These are phyloP conservation scores for Lachancea thermotolerans DNA, from an alignment of 805 yeast species.

Conservation along the genomic window DNA sequence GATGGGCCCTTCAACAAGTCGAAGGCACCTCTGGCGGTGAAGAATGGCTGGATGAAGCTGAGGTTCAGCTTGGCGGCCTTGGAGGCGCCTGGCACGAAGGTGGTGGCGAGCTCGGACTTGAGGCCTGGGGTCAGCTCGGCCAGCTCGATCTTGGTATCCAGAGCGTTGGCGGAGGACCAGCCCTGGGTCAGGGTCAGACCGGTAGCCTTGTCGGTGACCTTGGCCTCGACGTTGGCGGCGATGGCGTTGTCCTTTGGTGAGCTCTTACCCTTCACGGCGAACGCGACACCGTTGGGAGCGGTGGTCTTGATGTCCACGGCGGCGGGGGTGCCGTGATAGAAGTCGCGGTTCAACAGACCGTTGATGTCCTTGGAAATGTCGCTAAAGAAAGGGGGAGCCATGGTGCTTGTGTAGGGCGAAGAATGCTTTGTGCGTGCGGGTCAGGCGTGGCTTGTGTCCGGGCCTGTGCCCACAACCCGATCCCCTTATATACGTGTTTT, in stretches of 20 bases:
- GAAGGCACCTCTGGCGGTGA: conserved; percentile 90
- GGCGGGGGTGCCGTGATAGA: conserved; percentile 86
- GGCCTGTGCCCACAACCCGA: neutral
- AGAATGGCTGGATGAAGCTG: conserved; percentile 85
- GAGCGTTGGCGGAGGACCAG: conserved; percentile 90
- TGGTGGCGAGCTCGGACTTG: conserved; percentile 84
- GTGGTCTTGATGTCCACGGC: conserved; percentile 82
- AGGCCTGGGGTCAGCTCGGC: conserved; percentile 91
- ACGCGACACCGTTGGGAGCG: conserved; percentile 95
- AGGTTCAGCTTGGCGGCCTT: conserved; percentile 87
- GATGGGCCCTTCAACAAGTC: conserved; percentile 93
- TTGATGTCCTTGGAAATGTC: conserved; percentile 91
- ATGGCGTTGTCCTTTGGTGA: conserved; percentile 72
- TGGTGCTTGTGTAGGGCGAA: conserved; percentile 20
- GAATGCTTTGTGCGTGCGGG: neutral
- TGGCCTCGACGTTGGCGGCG: conserved; percentile 84
- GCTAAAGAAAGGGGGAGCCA: conserved; percentile 87
- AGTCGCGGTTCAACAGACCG: conserved; percentile 84
- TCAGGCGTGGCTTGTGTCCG: neutral
- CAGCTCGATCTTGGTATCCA: conserved; percentile 90
- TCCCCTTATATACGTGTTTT: neutral
- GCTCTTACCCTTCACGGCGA: conserved; percentile 88
- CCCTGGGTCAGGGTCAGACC: conserved; percentile 95
- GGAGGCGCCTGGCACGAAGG: conserved; percentile 77
- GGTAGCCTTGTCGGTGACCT: conserved; percentile 84